These are phyloP conservation scores for Cystofilobasidium macerans DNA, from an alignment of 768 basidiomycete species.

Conservation along the genomic window DNA sequence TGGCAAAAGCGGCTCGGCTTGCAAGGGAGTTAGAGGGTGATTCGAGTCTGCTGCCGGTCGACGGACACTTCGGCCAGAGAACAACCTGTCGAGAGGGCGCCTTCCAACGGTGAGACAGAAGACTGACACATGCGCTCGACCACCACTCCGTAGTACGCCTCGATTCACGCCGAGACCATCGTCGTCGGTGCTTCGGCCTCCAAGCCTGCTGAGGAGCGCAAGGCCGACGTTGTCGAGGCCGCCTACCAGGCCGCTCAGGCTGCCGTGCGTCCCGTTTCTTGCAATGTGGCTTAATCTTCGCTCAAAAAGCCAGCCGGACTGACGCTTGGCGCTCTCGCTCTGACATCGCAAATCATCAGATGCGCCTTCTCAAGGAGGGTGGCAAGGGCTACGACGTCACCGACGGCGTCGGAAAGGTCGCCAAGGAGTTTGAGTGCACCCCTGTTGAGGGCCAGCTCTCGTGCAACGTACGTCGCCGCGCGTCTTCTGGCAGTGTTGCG, in stretches of 20 bases:
- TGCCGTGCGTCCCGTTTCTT: constrained; percentile 42
- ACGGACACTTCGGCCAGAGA: too few relatives aligned
- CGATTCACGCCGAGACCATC: constrained; percentile 85
- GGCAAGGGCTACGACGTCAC: constrained; percentile 94
- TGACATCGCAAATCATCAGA: constrained; percentile 29
- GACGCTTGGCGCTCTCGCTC: background rate
- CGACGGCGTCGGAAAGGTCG: constrained; percentile 64
- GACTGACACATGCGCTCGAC: background rate
- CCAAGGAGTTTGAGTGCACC: constrained; percentile 58
- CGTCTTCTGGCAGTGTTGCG: background rate
- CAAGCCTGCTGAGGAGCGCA: constrained; percentile 67
- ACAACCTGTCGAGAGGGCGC: too few relatives aligned
- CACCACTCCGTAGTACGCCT: too few relatives aligned
- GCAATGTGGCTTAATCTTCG: too few relatives aligned
- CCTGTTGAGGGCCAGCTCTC: constrained; percentile 71
- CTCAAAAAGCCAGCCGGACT: too few relatives aligned
- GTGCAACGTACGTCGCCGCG: constrained; percentile 12
- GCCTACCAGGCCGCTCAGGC: constrained; percentile 87
- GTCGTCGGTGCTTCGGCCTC: constrained; percentile 67
- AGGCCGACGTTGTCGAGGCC: constrained; percentile 85
- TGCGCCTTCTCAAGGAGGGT: constrained; percentile 81
- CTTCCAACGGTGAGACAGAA: too few relatives aligned
- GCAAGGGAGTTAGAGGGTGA: too few relatives aligned
- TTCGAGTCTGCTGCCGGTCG: too few relatives aligned
- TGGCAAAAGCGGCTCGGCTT: too few relatives aligned